A percentile compares a stretch with the other conserved stretches of the same genome.
Evolutionary conservation across 2,329 filamentous ascomycete species (phyloP).

Genomic region (Zopfia rhizophila): DNA sequence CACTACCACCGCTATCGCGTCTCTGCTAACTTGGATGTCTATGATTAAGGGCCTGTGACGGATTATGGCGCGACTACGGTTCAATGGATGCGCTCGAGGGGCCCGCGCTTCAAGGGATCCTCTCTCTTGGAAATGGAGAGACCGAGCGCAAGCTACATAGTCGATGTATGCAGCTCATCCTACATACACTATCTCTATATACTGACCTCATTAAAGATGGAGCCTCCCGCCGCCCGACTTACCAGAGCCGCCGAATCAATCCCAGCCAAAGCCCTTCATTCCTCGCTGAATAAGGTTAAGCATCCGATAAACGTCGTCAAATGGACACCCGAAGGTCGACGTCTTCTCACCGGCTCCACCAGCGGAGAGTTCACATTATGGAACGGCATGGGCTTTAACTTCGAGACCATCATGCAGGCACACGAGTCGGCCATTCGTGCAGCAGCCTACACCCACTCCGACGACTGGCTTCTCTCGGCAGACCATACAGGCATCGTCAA

Average conservation of each 20-base stretch:
- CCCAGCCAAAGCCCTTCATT: slow-evolving; percentile 94
- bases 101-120: slow-evolving; percentile 77
- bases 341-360: slow-evolving; percentile 90
- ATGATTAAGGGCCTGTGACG: slow-evolving; percentile 79
- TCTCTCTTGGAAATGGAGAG: slow-evolving; percentile 81
- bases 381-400: slow-evolving; percentile 99
- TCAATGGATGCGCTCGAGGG: slow-evolving; percentile 89
- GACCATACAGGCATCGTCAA: slow-evolving; percentile 96
- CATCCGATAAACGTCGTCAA: slow-evolving; percentile 96
- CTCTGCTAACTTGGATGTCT: slow-evolving; percentile 1
- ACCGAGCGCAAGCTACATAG: slow-evolving; percentile 87
- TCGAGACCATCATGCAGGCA: slow-evolving; percentile 98
- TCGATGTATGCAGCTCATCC: slow-evolving; percentile 74
- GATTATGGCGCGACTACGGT: slow-evolving; percentile 92
- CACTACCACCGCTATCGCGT: not conserved
- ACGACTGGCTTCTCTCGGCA: slow-evolving; percentile 96
- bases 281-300: slow-evolving; percentile 98
- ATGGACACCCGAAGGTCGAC: slow-evolving; percentile 95
- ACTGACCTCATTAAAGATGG: slow-evolving; percentile 68
- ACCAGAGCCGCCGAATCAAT: slow-evolving; percentile 84
- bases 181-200: slow-evolving; percentile 25
- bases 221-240: slow-evolving; percentile 81
- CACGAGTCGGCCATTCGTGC: slow-evolving; percentile 89
- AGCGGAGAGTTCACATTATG: slow-evolving; percentile 98
- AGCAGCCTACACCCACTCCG: slow-evolving; percentile 89